Base-by-base conservation (phyloP, 371 early-diverging fungal species). In the Parasitella parasitica region DNA sequence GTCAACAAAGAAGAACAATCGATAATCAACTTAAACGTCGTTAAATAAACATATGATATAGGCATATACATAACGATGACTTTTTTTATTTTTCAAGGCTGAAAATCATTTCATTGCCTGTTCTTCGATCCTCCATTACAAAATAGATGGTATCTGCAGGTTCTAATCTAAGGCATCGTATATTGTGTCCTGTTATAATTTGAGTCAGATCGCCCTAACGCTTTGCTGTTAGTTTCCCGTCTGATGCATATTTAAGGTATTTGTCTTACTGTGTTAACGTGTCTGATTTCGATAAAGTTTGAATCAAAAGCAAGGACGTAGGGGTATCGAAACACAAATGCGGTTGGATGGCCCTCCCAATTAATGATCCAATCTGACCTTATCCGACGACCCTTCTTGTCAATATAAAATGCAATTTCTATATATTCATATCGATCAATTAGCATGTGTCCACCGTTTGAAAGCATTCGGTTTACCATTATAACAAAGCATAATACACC, bases 351-450 rank as follows among this genome's bases (percentile, higher is more conserved):
- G 4, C 91, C 89, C 58, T 87, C 89, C 92, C 90, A 91, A 50
- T 87, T 69, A 34, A 97, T 86, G 52, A 90, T 75, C 87, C 89
- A 92, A 48, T 90, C 86, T 5, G 75, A 71, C 34, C 90, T 71
- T n/a, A 89, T 80, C 7, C 94, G 79, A 28, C 88, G 84, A 18
- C 97, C 97, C 48, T 89, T 85, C 64, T 90, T 89, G 74, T 96
- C 91, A 52, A 97, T 93, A 63, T 90, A 96, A 69, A 97, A 96
- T 8, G 90, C 94, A 71, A 94, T 88, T 76, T 94, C 94, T 80
- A 48, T 1, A 12, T 4, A 2, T 38, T 16, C 12, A 6, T 16
- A 18, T 56, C n/a, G 4, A 54, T 11, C n/a, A 13, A 54, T 26
- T 3, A 30, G 9, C 4, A 26, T 16, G 15, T 12, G 6, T 26